Evolutionary conservation across 345 rosid genomes (phyloP), one percentile per base, ranked within the genome.

Genomic region (Schrenkiella parvula): DNA sequence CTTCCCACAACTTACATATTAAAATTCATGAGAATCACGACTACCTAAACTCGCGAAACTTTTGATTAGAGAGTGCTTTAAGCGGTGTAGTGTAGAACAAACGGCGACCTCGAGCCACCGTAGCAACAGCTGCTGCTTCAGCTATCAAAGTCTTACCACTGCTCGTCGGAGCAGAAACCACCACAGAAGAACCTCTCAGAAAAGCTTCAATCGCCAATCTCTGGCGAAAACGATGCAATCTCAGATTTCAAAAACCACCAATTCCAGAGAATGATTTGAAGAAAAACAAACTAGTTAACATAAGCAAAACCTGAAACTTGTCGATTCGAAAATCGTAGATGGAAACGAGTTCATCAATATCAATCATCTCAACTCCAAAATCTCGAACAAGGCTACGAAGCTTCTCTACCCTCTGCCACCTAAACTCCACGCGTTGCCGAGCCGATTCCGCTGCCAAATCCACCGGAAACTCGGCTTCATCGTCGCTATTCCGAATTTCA

Each of bases 81-180:
- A 93, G 97, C 4, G 98, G 98, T 26, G 98, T 93, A 28, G 97
- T 93, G 58, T 91, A 93, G 55, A 93, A 89, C 72, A 93, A 72
- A 10, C 98, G 83, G 60, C 89, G 89, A 64, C 91, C 87, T 74
- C 88, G 78, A 15, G 97, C 92, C 5, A 93, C 91, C 0, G 97
- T 89, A 34, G 97, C 90, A 64, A 89, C 90, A 42, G 98, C 96
- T 0, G 98, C 96, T 57, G 98, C 97, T 80, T 91, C 98, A 42
- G 97, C 98, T 69, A 93, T 89, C 81, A 93, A 80, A 48, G 98
- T 93, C 88, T 93, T 93, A 8, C 98, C 98, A 60, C 97, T 87
- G 71, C 98, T 89, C 0, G 98, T 93, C 0, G 98, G 98, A 42
- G 98, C 97, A 75, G 98, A 93, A 56, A 93, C 96, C 81, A 93